phyloP scores from a whole-genome alignment of 306 rosid genomes.

The Prunus kanzakura region DNA sequence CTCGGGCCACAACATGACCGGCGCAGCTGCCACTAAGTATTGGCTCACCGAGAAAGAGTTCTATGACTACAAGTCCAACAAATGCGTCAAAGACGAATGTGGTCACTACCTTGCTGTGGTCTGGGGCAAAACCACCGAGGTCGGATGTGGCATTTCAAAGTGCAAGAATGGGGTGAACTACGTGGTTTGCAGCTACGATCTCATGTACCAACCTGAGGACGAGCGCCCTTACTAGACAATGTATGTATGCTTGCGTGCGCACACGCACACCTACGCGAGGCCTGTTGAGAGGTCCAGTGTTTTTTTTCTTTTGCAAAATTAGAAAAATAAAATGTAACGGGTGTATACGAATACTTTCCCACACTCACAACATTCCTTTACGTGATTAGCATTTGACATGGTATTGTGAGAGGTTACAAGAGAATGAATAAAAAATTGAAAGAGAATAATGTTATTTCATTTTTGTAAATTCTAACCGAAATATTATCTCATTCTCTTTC shows the following conservation, averaged over 20 bases:
- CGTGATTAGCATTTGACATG: background rate
- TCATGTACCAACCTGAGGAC: background rate
- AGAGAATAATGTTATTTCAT: background rate
- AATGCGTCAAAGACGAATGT: background rate
- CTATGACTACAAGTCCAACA: background rate
- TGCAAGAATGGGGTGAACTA: slow-evolving; percentile 8
- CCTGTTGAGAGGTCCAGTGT: too few relatives aligned
- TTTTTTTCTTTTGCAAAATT: too few relatives aligned
- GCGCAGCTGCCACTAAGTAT: slow-evolving; percentile 30
- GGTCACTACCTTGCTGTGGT: slow-evolving; percentile 27
- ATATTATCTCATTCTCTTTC: background rate
- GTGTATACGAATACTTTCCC: background rate
- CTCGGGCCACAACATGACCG: slow-evolving; percentile 31
- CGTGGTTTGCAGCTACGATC: slow-evolving; percentile 29
- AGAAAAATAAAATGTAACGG: too few relatives aligned
- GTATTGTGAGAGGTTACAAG: background rate
- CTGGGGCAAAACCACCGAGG: slow-evolving; percentile 18
- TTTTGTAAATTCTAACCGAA: too few relatives aligned
- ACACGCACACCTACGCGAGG: too few relatives aligned
- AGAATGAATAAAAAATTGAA: background rate
- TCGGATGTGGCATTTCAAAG: slow-evolving; percentile 26
- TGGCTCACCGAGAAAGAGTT: slow-evolving; percentile 41
- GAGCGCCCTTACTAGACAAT: slow-evolving; percentile 27
- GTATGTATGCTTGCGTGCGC: too few relatives aligned
- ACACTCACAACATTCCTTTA: background rate